Conservation (phyloP, 2,329 filamentous ascomycete species). For the Daldinia sp. region DNA sequence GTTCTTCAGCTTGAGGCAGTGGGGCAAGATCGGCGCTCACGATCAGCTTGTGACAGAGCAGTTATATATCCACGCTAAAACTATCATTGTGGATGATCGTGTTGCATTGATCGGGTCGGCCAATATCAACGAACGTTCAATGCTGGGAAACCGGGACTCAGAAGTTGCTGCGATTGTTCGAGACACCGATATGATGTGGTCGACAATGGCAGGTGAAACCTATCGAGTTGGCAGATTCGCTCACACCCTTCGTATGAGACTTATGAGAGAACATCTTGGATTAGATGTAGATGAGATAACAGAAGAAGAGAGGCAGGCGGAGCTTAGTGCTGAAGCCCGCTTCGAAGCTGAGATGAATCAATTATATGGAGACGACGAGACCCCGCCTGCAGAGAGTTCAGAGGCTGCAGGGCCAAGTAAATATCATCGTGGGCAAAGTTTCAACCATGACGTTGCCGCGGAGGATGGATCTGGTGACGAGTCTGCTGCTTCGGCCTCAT, state of each 20-base stretch:
- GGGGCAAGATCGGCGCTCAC: conserved; percentile 87
- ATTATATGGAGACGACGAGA: conserved; percentile 63
- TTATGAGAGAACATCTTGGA: conserved; percentile 98
- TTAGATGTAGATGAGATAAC: conserved; percentile 91
- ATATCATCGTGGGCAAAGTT: conserved; percentile 38
- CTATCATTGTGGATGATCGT: conserved; percentile 94
- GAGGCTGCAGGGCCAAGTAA: conserved; percentile 29
- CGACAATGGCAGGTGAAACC: conserved; percentile 87
- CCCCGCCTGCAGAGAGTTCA: conserved; percentile 37
- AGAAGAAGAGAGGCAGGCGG: conserved; percentile 76
- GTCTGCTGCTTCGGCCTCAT: conserved; percentile 33
- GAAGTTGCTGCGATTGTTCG: conserved; percentile 90
- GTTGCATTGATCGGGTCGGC: conserved; percentile 94
- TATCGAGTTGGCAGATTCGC: conserved; percentile 93
- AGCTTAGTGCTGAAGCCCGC: conserved; percentile 64
- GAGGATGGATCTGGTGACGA: conserved; percentile 27
- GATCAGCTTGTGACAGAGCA: conserved; percentile 92
- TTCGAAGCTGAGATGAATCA: conserved; percentile 69
- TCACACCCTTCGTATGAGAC: conserved; percentile 87
- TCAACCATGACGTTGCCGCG: conserved; percentile 43
- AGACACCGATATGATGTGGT: conserved; percentile 91
- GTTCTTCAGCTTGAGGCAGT: conserved; percentile 91
- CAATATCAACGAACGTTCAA: conserved; percentile 97
- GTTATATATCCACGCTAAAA: conserved; percentile 97
- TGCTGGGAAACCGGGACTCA: conserved; percentile 91